Conservation (phyloP, 1,284 basidiomycete species). For the Trichosporon faecale region DNA sequence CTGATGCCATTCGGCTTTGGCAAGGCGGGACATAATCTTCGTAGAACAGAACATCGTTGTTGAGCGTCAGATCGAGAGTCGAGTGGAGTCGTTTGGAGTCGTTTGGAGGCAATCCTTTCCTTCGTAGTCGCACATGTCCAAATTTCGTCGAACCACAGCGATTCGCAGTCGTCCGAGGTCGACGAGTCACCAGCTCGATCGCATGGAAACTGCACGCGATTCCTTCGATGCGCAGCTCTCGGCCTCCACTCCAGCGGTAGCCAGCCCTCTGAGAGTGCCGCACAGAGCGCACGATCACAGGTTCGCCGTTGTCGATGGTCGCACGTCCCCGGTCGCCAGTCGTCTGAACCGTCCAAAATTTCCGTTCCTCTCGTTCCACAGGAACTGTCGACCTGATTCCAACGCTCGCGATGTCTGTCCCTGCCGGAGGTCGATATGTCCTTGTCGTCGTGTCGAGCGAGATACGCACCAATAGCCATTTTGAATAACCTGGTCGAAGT, state of each 20-base stretch:
- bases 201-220: background rate
- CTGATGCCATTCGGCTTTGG: background rate
- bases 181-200: too few relatives aligned
- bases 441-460: background rate
- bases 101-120: too few relatives aligned
- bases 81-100: too few relatives aligned
- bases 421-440: slow-evolving; percentile 3
- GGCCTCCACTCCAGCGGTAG: too few relatives aligned
- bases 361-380: background rate
- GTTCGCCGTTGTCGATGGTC: background rate
- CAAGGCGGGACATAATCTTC: background rate
- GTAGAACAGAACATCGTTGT: background rate
- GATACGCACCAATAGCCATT: slow-evolving; percentile 4
- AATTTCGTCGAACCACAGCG: too few relatives aligned
- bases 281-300: background rate
- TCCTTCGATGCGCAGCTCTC: background rate
- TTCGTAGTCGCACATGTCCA: too few relatives aligned
- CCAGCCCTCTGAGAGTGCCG: background rate
- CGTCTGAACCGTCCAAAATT: background rate
- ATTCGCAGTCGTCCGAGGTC: too few relatives aligned
- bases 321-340: background rate
- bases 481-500: slow-evolving; percentile 6
- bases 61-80: background rate
- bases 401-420: background rate
- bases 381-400: background rate